Evolutionary conservation across 2,329 filamentous ascomycete species (phyloP).

Genomic region (Alternaria arborescens): DNA sequence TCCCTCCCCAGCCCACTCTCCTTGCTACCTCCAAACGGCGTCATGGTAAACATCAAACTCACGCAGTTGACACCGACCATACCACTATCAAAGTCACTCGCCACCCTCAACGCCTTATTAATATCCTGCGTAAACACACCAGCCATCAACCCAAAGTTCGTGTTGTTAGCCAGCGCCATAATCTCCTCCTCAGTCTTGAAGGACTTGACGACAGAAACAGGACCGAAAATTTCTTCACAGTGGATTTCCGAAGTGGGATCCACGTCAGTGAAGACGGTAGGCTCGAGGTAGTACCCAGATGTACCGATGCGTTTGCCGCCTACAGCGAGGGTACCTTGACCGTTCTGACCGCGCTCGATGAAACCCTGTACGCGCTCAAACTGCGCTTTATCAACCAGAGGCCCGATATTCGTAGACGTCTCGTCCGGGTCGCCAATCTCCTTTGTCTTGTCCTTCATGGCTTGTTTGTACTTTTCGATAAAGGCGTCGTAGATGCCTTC

Average conservation of each 20-base stretch:
- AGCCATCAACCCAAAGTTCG: conserved; percentile 51
- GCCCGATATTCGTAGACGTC: conserved; percentile 44
- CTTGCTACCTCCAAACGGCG: conserved; percentile 63
- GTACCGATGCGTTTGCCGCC: conserved; percentile 45
- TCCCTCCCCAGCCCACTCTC: conserved; percentile 61
- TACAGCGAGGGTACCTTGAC: conserved; percentile 43
- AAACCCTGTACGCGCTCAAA: conserved; percentile 48
- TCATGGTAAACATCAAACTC: conserved; percentile 48
- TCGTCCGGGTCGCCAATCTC: conserved; percentile 45
- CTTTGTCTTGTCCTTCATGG: conserved; percentile 42
- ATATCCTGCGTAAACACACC: conserved; percentile 53
- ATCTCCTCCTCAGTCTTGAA: conserved; percentile 54
- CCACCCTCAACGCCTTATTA: conserved; percentile 46
- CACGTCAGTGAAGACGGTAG: conserved; percentile 48
- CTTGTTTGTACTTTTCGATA: conserved; percentile 47
- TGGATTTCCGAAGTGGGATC: conserved; percentile 46
- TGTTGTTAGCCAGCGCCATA: conserved; percentile 50
- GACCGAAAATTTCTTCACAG: conserved; percentile 52
- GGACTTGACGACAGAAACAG: conserved; percentile 45
- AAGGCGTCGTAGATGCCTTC: conserved; percentile 51
- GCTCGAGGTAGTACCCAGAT: conserved; percentile 47
- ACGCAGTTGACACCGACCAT: conserved; percentile 49
- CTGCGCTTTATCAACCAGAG: conserved; percentile 46
- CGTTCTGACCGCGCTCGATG: conserved; percentile 43
- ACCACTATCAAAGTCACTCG: conserved; percentile 44